A percentile compares a stretch with the other conserved stretches of the same genome.
Conservation (phyloP, 2,329 filamentous ascomycete genomes). For the Massarina eburnea region DNA sequence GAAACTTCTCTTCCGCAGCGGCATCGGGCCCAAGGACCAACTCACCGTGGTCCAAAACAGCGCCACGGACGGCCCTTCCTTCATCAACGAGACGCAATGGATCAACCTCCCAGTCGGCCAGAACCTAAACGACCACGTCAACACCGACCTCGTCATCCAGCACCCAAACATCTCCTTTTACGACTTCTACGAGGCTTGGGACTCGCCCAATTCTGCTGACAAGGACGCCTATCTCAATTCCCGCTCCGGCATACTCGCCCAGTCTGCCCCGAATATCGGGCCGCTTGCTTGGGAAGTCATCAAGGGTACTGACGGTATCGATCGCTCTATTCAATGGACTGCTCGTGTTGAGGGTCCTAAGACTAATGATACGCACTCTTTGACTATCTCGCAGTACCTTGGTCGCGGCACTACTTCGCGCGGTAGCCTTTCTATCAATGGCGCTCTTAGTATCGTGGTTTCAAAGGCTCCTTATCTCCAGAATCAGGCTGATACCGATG, state of each 20-base stretch:
- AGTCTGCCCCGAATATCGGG: slow-evolving; percentile 67
- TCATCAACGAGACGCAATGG: slow-evolving; percentile 50
- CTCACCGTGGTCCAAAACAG: slow-evolving; percentile 50
- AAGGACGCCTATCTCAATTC: slow-evolving; percentile 46
- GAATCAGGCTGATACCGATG: slow-evolving; percentile 59
- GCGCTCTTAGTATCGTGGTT: slow-evolving; percentile 60
- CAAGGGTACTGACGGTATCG: slow-evolving; percentile 58
- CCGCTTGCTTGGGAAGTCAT: slow-evolving; percentile 65
- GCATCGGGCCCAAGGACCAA: slow-evolving; percentile 63
- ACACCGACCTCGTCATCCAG: slow-evolving; percentile 56
- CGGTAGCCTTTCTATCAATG: slow-evolving; percentile 63
- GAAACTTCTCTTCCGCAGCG: slow-evolving; percentile 68
- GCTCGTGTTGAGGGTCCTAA: slow-evolving; percentile 62
- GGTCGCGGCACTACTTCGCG: slow-evolving; percentile 64
- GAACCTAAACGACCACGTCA: slow-evolving; percentile 58
- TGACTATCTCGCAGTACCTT: slow-evolving; percentile 59
- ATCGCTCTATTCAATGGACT: slow-evolving; percentile 67
- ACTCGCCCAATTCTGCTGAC: slow-evolving; percentile 46
- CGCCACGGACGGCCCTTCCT: slow-evolving; percentile 44
- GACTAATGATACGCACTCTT: slow-evolving; percentile 38
- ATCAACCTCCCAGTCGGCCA: slow-evolving; percentile 56
- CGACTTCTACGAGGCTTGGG: slow-evolving; percentile 65
- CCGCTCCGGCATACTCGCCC: slow-evolving; percentile 62
- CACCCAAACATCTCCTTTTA: slow-evolving; percentile 61
- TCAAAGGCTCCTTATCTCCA: slow-evolving; percentile 62